Evolutionary conservation across 2,329 filamentous ascomycete species (phyloP), one percentile per base, ranked within the genome.

Genomic region (Talaromyces albobiverticillius): DNA sequence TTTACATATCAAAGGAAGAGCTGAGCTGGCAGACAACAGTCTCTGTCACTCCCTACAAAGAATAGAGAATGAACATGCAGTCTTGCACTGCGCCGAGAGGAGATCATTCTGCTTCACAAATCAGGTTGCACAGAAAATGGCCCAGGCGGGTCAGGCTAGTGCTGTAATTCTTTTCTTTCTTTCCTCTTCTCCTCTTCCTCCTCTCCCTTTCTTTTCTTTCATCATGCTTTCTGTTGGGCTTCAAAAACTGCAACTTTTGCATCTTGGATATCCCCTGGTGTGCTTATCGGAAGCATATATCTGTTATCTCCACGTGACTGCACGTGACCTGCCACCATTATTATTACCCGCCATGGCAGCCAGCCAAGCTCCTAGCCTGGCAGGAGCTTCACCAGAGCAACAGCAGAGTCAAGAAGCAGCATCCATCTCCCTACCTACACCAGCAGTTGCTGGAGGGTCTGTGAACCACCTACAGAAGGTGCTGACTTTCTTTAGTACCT

Each of bases 251-350:
- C 11, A 43, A 43, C 20, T n/a, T 43, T 5, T 10, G 14, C 29
- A 16, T 23, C 26, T 32, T 16, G 26, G 25, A 46, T 46, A 46
- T 25, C 23, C 16, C 11, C 26, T 16, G n/a, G 4, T 16, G 2
- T 40, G 20, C 36, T 40, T 40, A 40, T 40, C 36, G 16, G 11
- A 2, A 10, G 32, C 6, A 3, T 18, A 16, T 22, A 29, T 7
- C n/a, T 14, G 26, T 18, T 46, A 46, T 49, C 46, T 38, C 32
- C 46, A 49, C 46, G 46, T 49, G 46, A 49, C 22, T 16, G 8
- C 9, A 48, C 46, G 25, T 10, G 2, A 25, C 20, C 16, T 23
- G 20, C 22, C 26, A 26, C 25, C 11, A 8, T 46, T 46, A 20
- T 18, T 38, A 22, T 49, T 34, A 40, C 20, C 32, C 46, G 32